These are phyloP conservation scores for Eleusine indica DNA, from an alignment of 176 grass and related monocot species.

Conservation along the genomic window DNA sequence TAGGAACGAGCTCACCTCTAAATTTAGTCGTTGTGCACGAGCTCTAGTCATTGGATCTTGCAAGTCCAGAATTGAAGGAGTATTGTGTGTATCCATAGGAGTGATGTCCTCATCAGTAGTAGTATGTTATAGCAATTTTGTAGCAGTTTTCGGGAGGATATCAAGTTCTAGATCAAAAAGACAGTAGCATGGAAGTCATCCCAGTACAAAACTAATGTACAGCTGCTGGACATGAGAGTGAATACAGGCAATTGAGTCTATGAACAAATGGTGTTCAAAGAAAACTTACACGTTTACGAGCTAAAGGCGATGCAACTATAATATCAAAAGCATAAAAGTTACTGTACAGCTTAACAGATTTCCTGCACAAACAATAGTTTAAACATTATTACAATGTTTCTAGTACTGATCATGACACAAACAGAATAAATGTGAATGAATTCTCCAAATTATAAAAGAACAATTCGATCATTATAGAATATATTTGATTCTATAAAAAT, in stretches of 20 bases:
- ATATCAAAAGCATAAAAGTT: conserved; percentile 97
- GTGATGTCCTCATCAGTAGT: too few relatives aligned
- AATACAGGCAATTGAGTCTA: conserved; percentile 3
- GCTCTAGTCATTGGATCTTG: too few relatives aligned
- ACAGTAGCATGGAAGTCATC: not conserved
- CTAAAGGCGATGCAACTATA: conserved; percentile 94
- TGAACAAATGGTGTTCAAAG: conserved; percentile 10
- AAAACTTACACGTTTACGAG: conserved; percentile 70
- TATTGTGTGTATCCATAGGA: too few relatives aligned
- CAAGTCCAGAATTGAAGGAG: too few relatives aligned
- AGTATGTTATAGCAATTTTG: conserved; percentile 18
- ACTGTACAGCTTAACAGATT: conserved; percentile 88
- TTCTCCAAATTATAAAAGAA: not conserved
- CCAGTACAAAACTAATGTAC: conserved; percentile 31
- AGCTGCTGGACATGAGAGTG: conserved; percentile 2
- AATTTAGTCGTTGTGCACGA: too few relatives aligned
- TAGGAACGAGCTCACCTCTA: too few relatives aligned
- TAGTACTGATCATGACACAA: not conserved
- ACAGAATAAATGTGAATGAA: not conserved
- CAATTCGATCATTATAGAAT: not conserved
- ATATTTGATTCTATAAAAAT: not conserved
- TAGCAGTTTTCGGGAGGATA: conserved; percentile 7
- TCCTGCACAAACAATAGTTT: conserved; percentile 62
- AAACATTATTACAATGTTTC: conserved; percentile 39
- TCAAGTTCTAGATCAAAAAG: conserved; percentile 12